A percentile compares a stretch with the other conserved stretches of the same genome.
These are phyloP conservation scores for Naganishia albida DNA, from an alignment of 1,284 basidiomycete genomes.

Conservation along the genomic window DNA sequence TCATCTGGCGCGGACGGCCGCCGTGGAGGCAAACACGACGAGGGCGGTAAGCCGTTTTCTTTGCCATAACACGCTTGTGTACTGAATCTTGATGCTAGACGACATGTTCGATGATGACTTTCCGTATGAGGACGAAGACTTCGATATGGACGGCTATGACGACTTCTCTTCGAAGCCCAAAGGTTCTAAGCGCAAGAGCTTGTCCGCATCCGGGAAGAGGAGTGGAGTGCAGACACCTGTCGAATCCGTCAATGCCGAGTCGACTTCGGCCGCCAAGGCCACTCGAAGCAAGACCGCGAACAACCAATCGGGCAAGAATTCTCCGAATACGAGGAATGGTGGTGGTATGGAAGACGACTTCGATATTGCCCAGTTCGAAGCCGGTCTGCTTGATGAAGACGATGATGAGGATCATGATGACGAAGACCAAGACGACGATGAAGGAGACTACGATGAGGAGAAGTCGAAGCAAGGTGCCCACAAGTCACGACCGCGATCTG, in stretches of 20 bases:
- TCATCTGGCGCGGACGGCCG: neutral
- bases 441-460: constrained; percentile 29
- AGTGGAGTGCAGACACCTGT: constrained; percentile 1
- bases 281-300: constrained; percentile 20
- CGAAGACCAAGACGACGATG: constrained; percentile 55
- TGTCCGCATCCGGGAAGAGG: constrained; percentile 4
- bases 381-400: constrained; percentile 43
- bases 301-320: constrained; percentile 59
- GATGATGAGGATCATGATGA: constrained; percentile 56
- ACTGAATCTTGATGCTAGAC: neutral
- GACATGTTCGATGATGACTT: constrained; percentile 1
- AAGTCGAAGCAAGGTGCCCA: constrained; percentile 28
- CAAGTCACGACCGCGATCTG: constrained; percentile 44
- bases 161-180: constrained; percentile 5
- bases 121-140: constrained; percentile 9
- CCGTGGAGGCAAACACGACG: neutral
- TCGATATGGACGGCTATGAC: constrained; percentile 13
- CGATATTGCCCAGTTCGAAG: constrained; percentile 40
- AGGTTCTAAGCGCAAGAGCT: neutral
- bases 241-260: neutral
- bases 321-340: constrained; percentile 59
- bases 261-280: neutral
- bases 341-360: constrained; percentile 52
- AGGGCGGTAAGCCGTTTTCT: constrained; percentile 1
- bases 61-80: neutral